Conservation (phyloP, 768 basidiomycete genomes). For the Suillus alpinus region DNA sequence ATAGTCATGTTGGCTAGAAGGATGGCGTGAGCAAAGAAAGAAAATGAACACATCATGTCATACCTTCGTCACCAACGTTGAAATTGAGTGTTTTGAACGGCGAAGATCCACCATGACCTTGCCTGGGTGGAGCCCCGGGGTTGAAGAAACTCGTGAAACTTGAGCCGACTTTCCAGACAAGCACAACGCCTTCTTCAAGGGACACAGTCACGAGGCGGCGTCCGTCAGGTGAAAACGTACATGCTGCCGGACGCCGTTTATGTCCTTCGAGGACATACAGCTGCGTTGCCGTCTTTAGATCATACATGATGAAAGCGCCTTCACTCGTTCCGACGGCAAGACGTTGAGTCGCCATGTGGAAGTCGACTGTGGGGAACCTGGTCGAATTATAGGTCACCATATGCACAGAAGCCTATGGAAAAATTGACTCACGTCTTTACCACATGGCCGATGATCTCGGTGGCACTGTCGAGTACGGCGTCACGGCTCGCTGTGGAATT, state of each 20-base stretch:
- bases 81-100: conserved; percentile 90
- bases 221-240: conserved; percentile 93
- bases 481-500: conserved; percentile 75
- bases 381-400: neutral
- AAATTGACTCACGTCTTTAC: conserved; percentile 72
- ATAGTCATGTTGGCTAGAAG: conserved; percentile 50
- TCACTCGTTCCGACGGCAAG: conserved; percentile 93
- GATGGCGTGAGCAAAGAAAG: neutral
- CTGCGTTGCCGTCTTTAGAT: conserved; percentile 92
- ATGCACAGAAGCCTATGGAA: neutral
- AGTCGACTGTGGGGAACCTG: conserved; percentile 93
- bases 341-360: conserved; percentile 82
- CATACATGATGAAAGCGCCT: conserved; percentile 94
- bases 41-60: conserved; percentile 18
- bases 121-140: conserved; percentile 87
- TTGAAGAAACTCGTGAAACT: conserved; percentile 89
- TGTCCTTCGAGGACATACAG: conserved; percentile 95
- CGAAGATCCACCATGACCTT: conserved; percentile 76
- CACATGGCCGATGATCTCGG: conserved; percentile 92
- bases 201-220: conserved; percentile 84
- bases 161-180: conserved; percentile 95
- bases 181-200: conserved; percentile 76
- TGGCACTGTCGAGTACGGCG: conserved; percentile 85
- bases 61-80: conserved; percentile 81
- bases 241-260: conserved; percentile 74